Evolutionary conservation across 306 rosid genomes (phyloP), one percentile per base, ranked within the genome.

Genomic region (Cucumis cinereus): DNA sequence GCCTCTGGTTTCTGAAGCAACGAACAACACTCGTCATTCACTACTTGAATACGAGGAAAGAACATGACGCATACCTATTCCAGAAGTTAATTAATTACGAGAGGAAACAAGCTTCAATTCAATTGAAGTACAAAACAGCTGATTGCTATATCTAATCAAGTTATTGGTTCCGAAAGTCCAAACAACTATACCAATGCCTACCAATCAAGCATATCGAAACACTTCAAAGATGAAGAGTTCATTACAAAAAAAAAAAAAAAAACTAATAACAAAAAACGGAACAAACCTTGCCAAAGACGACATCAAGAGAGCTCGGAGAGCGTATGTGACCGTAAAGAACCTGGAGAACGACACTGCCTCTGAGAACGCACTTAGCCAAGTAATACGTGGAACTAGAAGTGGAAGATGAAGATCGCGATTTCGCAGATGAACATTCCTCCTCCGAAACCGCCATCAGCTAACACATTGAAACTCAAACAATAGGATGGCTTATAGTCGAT

Each of bases 361-460:
- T 79, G 84, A 93, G 89, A 36, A 93, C 89, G 82, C 93, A 90
- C 87, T 93, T 93, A 77, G 96, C 89, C 70, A 93, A 96, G 82
- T 86, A 93, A 85, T 86, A 87, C 43, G 85, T 83, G n/a, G 81
- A 70, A 79, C 77, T 68, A 80, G 75, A 73, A 40, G 92, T 61
- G 28, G 86, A 85, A 0, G 97, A 87, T 24, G 97, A 90, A 13
- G 90, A 83, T 73, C 91, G 85, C 10, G 90, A 81, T 79, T 90
- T 89, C 7, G 87, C 84, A 8, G 97, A 91, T 49, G 98, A 94
- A 63, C 98, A 94, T 84, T 91, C 94, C 78, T 91, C 97, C 81
- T 93, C 96, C 43, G 92, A 88, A 74, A 90, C 96, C 80, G 97
- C 97, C 97, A 94, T 93, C 80, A 20, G 76, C 43, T 71, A 71